Evolutionary conservation across 441 rosid species (phyloP), one percentile per base, ranked within the genome.

Genomic region (Bruguiera hainesii): DNA sequence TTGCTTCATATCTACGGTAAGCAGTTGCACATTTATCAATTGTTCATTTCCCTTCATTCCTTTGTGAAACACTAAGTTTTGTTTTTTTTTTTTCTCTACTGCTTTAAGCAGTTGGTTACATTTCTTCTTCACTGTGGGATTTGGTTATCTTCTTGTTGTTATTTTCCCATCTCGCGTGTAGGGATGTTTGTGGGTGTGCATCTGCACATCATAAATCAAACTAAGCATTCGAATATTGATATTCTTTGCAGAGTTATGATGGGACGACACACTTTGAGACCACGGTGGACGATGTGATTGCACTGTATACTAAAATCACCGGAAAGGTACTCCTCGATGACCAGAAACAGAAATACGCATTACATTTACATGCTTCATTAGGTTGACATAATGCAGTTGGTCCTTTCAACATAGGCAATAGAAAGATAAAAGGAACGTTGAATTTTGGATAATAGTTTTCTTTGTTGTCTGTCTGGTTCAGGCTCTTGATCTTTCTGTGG

Each of bases 401-500:
- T 52, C 37, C 37, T 42, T 10, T 9, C 46, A 37, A 37, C 46
- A 37, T 37, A 10, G 4, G 48, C 48, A 33, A 33, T 33, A 33
- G 37, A 33, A 7, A 7, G 9, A 7, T 33, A 33, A 33, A 33
- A 33, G 37, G 37, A 33, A 33, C 37, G 37, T 33, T 7, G 9
- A 33, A 33, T 7, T 33, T 33, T 33, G 7, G 11, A 60, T 25
- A 29, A 5, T 42, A 0, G 1, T 9, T n/a, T 69, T 6, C 7
- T 6, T 26, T 60, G 3, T 33, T 61, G 51, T 35, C 28, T 61
- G 51, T 35, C 28, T 70, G 69, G 31, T 73, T 56, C 84, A 94
- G 97, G 81, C 75, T 59, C 89, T 89, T 66, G 95, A 89, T 78
- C 85, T 91, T 64, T 84, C 97, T 4, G 92, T 91, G 80, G 97